A percentile compares a stretch with the other conserved stretches of the same genome.
These are phyloP conservation scores for Botryotinia narcissicola DNA, from an alignment of 2,329 filamentous ascomycete genomes.

Conservation along the genomic window DNA sequence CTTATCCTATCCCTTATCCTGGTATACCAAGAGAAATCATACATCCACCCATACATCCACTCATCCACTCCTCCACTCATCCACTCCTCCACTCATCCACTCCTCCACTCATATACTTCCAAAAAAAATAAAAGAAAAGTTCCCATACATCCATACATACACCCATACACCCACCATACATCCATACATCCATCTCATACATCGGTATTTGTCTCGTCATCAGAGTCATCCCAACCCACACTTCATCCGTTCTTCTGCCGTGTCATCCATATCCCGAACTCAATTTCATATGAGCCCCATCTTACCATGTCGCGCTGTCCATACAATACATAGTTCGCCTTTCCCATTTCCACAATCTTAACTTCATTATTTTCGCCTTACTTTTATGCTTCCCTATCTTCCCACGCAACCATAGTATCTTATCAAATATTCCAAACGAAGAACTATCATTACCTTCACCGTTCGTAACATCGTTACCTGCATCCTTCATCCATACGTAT, in stretches of 20 bases:
- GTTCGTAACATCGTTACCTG: conserved; percentile 12
- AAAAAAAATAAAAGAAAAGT: no score
- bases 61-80: background rate
- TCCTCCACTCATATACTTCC: background rate
- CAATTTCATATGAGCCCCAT: conserved; percentile 27
- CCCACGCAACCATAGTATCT: conserved; percentile 27
- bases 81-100: background rate
- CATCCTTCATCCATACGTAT: conserved; percentile 17
- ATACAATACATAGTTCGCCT: conserved; percentile 34
- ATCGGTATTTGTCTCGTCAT: conserved; percentile 5
- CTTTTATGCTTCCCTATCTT: conserved; percentile 29
- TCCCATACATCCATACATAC: background rate
- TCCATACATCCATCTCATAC: background rate
- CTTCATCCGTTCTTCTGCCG: conserved; percentile 20
- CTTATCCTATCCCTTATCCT: background rate
- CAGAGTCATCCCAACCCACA: conserved; percentile 13
- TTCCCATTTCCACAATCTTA: conserved; percentile 25
- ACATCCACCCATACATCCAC: background rate
- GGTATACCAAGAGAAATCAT: background rate
- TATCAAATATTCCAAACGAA: conserved; percentile 9
- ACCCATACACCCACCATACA: background rate
- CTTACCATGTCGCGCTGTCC: conserved; percentile 24
- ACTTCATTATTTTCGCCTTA: conserved; percentile 30
- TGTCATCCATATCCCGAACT: conserved; percentile 22
- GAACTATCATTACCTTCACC: conserved; percentile 25